phyloP scores from a whole-genome alignment of 2,329 filamentous ascomycete species.

The Colletotrichum tamarilloi region DNA sequence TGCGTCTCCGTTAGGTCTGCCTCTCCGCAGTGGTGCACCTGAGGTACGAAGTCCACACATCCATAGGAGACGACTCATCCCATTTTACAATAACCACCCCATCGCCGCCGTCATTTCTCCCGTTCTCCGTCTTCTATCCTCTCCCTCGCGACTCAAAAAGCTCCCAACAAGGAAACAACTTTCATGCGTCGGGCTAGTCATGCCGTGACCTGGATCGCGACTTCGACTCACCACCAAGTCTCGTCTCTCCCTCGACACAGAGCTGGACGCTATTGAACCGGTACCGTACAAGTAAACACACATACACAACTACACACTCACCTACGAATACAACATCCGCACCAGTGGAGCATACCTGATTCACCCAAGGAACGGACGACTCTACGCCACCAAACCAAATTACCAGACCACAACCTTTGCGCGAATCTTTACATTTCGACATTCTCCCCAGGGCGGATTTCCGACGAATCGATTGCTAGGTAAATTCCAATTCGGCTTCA shows the following conservation, averaged over 20 bases:
- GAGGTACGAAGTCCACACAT: neutral
- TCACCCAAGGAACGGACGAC: constrained; percentile 27
- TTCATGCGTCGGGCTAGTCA: neutral
- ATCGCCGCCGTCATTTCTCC: constrained; percentile 3
- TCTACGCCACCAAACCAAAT: constrained; percentile 15
- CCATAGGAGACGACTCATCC: constrained; percentile 3
- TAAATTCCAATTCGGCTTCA: neutral
- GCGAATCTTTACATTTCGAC: constrained; percentile 5
- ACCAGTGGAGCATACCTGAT: constrained; percentile 27
- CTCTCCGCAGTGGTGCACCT: neutral
- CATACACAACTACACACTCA: neutral
- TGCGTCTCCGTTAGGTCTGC: neutral
- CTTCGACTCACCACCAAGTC: neutral
- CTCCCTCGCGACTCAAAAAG: neutral
- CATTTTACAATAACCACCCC: constrained; percentile 28
- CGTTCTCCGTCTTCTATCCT: neutral
- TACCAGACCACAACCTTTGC: neutral
- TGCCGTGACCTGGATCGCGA: constrained; percentile 27
- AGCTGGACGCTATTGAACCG: neutral
- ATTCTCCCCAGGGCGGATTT: neutral
- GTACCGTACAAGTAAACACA: neutral
- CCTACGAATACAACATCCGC: neutral
- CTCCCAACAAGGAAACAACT: neutral
- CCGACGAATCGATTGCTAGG: neutral
- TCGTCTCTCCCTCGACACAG: constrained; percentile 19